Conservation (phyloP, 495 filamentous ascomycete genomes). For the Penicillium odoratum region DNA sequence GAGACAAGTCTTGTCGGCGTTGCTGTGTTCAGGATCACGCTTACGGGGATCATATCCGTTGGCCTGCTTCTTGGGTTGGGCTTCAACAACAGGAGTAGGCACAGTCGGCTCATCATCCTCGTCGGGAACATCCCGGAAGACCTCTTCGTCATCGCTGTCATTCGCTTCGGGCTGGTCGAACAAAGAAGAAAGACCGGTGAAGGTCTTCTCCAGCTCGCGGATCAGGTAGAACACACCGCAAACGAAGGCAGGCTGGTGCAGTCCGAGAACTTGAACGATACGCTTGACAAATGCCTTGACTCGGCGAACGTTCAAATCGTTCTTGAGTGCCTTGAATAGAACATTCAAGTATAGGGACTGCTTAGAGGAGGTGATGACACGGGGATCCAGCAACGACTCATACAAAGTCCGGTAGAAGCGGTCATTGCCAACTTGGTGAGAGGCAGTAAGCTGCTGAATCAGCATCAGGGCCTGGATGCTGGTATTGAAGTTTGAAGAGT, state of each 20-base stretch:
- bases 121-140: conserved; percentile 68
- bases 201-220: conserved; percentile 72
- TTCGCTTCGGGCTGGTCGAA: conserved; percentile 70
- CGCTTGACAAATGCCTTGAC: conserved; percentile 95
- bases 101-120: conserved; percentile 43
- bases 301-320: conserved; percentile 80
- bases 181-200: conserved; percentile 71
- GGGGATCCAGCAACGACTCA: conserved; percentile 88
- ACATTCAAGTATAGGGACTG: conserved; percentile 94
- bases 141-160: conserved; percentile 68
- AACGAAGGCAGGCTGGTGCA: conserved; percentile 91
- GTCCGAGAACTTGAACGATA: conserved; percentile 76
- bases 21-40: conserved; percentile 84
- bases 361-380: conserved; percentile 86
- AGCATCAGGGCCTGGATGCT: conserved; percentile 94
- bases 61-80: conserved; percentile 27
- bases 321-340: conserved; percentile 81
- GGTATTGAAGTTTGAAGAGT: conserved; percentile 98
- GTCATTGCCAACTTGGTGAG: conserved; percentile 76
- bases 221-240: conserved; percentile 88
- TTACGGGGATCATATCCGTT: conserved; percentile 80
- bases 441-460: conserved; percentile 84
- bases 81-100: conserved; percentile 19
- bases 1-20: conserved; percentile 84
- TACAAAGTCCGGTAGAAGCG: conserved; percentile 95